Evolutionary conservation across 495 filamentous ascomycete species (phyloP), one percentile per base, ranked within the genome.

Genomic region (Xylaria intraflava): DNA sequence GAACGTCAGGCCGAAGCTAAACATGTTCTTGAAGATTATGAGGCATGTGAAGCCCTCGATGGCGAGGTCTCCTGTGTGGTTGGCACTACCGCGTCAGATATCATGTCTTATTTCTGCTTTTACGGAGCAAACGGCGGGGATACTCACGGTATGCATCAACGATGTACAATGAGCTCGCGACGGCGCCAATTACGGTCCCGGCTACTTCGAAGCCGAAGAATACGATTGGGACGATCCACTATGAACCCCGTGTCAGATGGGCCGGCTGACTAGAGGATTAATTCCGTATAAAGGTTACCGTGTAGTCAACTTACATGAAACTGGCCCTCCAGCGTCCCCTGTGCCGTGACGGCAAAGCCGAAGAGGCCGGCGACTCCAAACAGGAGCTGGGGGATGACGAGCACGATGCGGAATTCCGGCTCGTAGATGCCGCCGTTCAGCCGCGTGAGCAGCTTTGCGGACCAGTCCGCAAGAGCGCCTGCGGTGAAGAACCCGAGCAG

Each of bases 41-140:
- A 95, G 76, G 70, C 86, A 88, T 0, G 90, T 96, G 66, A 96
- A 95, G 3, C 85, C 88, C 72, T 96, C 91, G 41, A 96, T 83
- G 1, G 90, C 82, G 47, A 96, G 84, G 50, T 89, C 82, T 9
- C 85, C 86, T 89, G 53, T 53, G 3, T 48, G 47, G 17, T 23
- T 56, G 44, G 36, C 42, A 9, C n/a, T 49, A 10, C n/a, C 10
- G 1, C 10, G 3, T 60, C 39, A 46, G 39, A 40, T 2, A 45
- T 12, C 27, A 23, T n/a, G 16, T 20, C 16, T 19, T 51, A 0
- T 16, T n/a, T 22, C 26, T 29, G 0, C 6, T 41, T n/a, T 2
- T 19, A 27, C 9, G 12, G 41, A 19, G 24, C 38, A 10, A 31
- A 11, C 22, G 20, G n/a, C n/a, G 27, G 23, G 43, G 23, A 36